Conservation (phyloP, 805 yeast species). For the Lipomyces sp. region DNA sequence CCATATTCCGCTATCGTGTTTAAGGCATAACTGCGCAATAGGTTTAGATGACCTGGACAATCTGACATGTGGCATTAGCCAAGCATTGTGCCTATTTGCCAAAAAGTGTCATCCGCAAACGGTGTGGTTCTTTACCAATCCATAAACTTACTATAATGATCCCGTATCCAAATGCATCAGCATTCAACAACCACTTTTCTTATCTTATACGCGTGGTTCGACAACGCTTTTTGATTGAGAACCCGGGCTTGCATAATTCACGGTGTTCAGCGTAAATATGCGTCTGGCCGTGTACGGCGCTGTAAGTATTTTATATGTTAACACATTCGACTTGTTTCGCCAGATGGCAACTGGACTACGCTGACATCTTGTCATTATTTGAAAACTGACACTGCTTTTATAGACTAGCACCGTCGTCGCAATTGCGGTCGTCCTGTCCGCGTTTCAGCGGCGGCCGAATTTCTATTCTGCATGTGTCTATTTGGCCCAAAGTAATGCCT, state of each 20-base stretch:
- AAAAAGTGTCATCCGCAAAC: not conserved
- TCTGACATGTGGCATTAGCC: not conserved
- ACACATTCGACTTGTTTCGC: not conserved
- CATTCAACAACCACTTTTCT: not conserved
- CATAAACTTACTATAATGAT: no score
- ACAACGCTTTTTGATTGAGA: not conserved
- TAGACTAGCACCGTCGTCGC: constrained; percentile 49
- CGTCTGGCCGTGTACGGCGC: constrained; percentile 41
- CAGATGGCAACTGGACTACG: no score
- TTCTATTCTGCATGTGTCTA: constrained; percentile 56
- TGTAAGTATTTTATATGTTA: constrained; percentile 33
- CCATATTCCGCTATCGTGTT: not conserved
- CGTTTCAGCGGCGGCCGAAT: constrained; percentile 54
- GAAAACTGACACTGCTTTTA: no score
- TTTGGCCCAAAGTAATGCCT: constrained; percentile 56
- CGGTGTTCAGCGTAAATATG: constrained; percentile 28
- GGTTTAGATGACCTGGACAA: not conserved
- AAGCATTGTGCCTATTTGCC: not conserved
- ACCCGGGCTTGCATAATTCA: not conserved
- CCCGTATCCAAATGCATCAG: not conserved
- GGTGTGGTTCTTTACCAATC: no score
- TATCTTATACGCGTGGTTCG: not conserved
- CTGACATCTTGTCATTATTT: not conserved
- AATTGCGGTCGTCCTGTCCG: constrained; percentile 46
- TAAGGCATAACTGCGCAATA: not conserved